phyloP scores from a whole-genome alignment of 352 stramenopile genomes.

The Pilasporangium apinafurcum region DNA sequence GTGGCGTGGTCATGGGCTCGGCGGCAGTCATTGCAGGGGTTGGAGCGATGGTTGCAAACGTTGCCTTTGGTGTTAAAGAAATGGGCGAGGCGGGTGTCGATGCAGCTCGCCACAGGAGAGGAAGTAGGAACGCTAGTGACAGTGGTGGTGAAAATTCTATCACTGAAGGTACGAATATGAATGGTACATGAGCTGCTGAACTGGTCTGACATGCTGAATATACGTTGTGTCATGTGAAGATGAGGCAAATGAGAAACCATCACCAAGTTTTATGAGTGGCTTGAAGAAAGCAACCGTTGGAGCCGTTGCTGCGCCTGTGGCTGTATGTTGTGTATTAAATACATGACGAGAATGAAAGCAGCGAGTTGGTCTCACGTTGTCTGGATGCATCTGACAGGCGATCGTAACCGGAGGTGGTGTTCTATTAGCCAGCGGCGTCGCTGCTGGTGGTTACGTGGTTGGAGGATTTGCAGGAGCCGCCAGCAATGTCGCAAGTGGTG shows the following conservation, averaged over 20 bases:
- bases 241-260: constrained; percentile 55
- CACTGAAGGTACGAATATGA: constrained; percentile 3
- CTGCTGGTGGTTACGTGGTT: constrained; percentile 71
- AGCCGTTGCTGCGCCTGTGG: constrained; percentile 70
- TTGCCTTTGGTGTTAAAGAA: constrained; percentile 80
- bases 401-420: constrained; percentile 74
- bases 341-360: not conserved
- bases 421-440: constrained; percentile 68
- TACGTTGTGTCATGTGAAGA: constrained; percentile 4
- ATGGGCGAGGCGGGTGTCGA: constrained; percentile 84
- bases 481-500: constrained; percentile 74
- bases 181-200: not conserved
- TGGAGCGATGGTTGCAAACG: constrained; percentile 75
- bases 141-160: constrained; percentile 11
- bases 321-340: constrained; percentile 29
- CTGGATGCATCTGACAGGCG: constrained; percentile 18
- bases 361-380: not conserved
- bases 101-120: constrained; percentile 52
- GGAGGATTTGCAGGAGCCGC: constrained; percentile 76
- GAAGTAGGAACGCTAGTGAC: constrained; percentile 40
- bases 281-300: constrained; percentile 84
- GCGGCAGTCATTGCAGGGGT: constrained; percentile 68
- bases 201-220: not conserved
- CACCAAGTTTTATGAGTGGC: constrained; percentile 74
- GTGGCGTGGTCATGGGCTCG: constrained; percentile 81